Percentiles rank a stretch among this genome's conserved stretches.
These are phyloP conservation scores for Ustilago vetiveriae DNA, from an alignment of 1,284 basidiomycete species.

Conservation along the genomic window DNA sequence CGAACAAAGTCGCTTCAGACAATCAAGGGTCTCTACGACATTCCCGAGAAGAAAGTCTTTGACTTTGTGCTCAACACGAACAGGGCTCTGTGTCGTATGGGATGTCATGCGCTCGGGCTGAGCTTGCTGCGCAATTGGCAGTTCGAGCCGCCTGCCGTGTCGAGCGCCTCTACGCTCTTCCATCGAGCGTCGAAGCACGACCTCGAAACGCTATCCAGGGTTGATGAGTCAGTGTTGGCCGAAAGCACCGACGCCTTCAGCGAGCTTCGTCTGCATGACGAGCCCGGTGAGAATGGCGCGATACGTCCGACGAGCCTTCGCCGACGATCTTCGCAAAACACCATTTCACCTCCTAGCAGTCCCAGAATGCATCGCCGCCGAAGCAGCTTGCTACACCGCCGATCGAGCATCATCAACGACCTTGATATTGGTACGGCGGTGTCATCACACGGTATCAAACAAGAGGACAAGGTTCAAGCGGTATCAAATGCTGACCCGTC, in stretches of 20 bases:
- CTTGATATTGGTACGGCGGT: constrained; percentile 37
- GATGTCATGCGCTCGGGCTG: constrained; percentile 89
- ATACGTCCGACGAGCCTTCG: constrained; percentile 6
- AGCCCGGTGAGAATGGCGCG: neutral
- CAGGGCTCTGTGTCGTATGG: constrained; percentile 89
- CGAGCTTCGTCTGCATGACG: constrained; percentile 7
- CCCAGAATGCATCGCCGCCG: constrained; percentile 27
- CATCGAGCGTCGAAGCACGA: constrained; percentile 40
- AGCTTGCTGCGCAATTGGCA: constrained; percentile 88
- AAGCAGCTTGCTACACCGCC: constrained; percentile 37
- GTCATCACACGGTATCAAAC: neutral
- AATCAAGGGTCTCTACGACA: constrained; percentile 87
- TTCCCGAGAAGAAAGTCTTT: constrained; percentile 84
- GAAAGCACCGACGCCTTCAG: constrained; percentile 19
- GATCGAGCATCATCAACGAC: constrained; percentile 53
- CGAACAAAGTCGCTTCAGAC: constrained; percentile 88
- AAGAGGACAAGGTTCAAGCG: neutral
- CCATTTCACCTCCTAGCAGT: constrained; percentile 41
- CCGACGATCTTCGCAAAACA: constrained; percentile 22
- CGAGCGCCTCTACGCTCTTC: constrained; percentile 39
- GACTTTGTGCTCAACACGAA: constrained; percentile 93
- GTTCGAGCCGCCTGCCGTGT: constrained; percentile 78
- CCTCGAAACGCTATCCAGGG: constrained; percentile 31
- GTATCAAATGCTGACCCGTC: neutral
- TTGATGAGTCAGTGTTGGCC: constrained; percentile 22